These are phyloP conservation scores for Blastocystis sp. DNA, from an alignment of 352 stramenopile genomes.

Conservation along the genomic window DNA sequence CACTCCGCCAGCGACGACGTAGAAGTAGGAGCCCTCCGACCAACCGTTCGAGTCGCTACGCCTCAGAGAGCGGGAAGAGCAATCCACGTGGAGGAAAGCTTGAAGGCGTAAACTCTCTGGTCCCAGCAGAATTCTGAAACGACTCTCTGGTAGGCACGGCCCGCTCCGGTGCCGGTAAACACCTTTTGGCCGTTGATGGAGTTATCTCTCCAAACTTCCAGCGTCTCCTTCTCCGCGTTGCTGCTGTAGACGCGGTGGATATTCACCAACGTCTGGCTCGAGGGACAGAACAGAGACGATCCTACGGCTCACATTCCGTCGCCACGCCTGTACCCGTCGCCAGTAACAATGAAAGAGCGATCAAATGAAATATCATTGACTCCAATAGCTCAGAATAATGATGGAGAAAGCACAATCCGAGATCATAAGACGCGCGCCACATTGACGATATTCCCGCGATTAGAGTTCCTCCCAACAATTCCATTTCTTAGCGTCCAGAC, in stretches of 20 bases:
- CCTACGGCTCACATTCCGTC: background rate
- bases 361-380: slow-evolving; percentile 19
- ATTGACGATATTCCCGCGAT: slow-evolving; percentile 5
- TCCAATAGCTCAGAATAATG: slow-evolving; percentile 24
- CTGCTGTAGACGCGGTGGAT: slow-evolving; percentile 23
- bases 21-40: slow-evolving; percentile 48
- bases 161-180: slow-evolving; percentile 23
- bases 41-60: slow-evolving; percentile 34
- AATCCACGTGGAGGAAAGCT: slow-evolving; percentile 43
- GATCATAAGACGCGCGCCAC: background rate
- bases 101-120: slow-evolving; percentile 44
- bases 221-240: slow-evolving; percentile 50
- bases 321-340: background rate
- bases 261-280: slow-evolving; percentile 14
- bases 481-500: no score
- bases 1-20: slow-evolving; percentile 19
- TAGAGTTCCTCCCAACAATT: no score
- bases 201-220: slow-evolving; percentile 58
- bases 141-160: slow-evolving; percentile 28
- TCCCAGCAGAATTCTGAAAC: slow-evolving; percentile 37
- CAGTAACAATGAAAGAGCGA: slow-evolving; percentile 38
- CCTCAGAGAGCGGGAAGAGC: background rate
- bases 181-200: slow-evolving; percentile 57
- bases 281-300: slow-evolving; percentile 7
- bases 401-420: no score